Evolutionary conservation across 257 asterid genomes (phyloP).

Genomic region (Euphrasia confusa): DNA sequence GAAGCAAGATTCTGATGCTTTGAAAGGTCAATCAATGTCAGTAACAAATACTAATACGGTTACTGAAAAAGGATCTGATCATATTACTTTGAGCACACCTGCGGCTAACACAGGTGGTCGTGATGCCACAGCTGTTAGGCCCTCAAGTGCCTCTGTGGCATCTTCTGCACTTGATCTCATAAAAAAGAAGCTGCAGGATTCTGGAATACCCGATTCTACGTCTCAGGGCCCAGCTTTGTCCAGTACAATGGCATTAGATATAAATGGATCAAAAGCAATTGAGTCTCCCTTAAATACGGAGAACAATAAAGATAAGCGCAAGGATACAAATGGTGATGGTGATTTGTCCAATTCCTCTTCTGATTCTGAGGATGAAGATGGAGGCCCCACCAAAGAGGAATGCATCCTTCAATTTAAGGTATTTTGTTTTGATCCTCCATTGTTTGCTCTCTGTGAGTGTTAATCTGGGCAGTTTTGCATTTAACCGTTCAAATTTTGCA

Average conservation of each 20-base stretch:
- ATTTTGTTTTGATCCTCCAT: slow-evolving; percentile 9
- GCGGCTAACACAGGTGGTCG: slow-evolving; percentile 97
- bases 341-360: slow-evolving; percentile 78
- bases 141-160: slow-evolving; percentile 46
- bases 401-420: slow-evolving; percentile 86
- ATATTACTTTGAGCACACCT: slow-evolving; percentile 71
- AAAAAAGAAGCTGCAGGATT: slow-evolving; percentile 91
- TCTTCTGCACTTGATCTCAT: slow-evolving; percentile 96
- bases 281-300: slow-evolving; percentile 56
- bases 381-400: slow-evolving; percentile 86
- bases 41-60: slow-evolving; percentile 37
- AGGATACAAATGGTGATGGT: slow-evolving; percentile 62
- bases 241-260: slow-evolving; percentile 44
- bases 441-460: background rate
- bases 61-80: slow-evolving; percentile 62
- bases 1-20: slow-evolving; percentile 66
- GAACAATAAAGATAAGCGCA: slow-evolving; percentile 57
- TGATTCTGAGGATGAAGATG: slow-evolving; percentile 86
- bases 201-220: slow-evolving; percentile 64
- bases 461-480: background rate
- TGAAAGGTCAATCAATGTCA: slow-evolving; percentile 46
- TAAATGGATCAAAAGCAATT: slow-evolving; percentile 56
- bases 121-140: slow-evolving; percentile 65
- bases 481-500: slow-evolving; percentile 10
- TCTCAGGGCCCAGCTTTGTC: slow-evolving; percentile 53